Evolutionary conservation across 768 basidiomycete genomes (phyloP).

Genomic region (Agrocybe pediades): DNA sequence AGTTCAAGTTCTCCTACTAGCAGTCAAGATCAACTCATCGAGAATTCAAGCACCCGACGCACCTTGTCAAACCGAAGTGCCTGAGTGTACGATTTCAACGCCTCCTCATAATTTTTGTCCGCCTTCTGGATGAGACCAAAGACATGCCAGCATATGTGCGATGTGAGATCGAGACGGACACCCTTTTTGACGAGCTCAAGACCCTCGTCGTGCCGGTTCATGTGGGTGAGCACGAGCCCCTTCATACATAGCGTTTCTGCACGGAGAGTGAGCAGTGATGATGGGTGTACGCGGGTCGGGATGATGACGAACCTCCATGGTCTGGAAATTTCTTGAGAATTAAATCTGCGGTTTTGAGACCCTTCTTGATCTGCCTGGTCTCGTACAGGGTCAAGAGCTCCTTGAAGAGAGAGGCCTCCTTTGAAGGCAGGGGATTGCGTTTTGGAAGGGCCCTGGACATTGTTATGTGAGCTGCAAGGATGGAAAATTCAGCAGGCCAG

Average conservation of each 20-base stretch:
- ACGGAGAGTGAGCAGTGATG: slow-evolving; percentile 2
- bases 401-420: slow-evolving; percentile 85
- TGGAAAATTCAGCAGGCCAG: slow-evolving; percentile 16
- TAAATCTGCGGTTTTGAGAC: slow-evolving; percentile 86
- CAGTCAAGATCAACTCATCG: neutral
- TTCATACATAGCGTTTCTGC: slow-evolving; percentile 97
- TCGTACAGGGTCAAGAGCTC: slow-evolving; percentile 89
- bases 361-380: slow-evolving; percentile 84
- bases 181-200: slow-evolving; percentile 85
- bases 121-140: slow-evolving; percentile 93
- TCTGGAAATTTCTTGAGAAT: slow-evolving; percentile 96
- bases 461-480: slow-evolving; percentile 2
- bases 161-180: slow-evolving; percentile 75
- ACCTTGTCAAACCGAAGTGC: slow-evolving; percentile 91
- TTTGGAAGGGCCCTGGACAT: slow-evolving; percentile 50
- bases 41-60: slow-evolving; percentile 20
- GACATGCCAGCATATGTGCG: slow-evolving; percentile 98
- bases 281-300: neutral
- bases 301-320: slow-evolving; percentile 76
- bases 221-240: slow-evolving; percentile 81
- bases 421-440: slow-evolving; percentile 65
- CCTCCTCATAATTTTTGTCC: slow-evolving; percentile 94
- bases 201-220: slow-evolving; percentile 81
- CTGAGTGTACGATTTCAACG: slow-evolving; percentile 89
- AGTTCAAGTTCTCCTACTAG: slow-evolving; percentile 87